A percentile compares a stretch with the other conserved stretches of the same genome.
Evolutionary conservation across 164 flowering plant species (phyloP).

Genomic region (Akebia trifoliata): DNA sequence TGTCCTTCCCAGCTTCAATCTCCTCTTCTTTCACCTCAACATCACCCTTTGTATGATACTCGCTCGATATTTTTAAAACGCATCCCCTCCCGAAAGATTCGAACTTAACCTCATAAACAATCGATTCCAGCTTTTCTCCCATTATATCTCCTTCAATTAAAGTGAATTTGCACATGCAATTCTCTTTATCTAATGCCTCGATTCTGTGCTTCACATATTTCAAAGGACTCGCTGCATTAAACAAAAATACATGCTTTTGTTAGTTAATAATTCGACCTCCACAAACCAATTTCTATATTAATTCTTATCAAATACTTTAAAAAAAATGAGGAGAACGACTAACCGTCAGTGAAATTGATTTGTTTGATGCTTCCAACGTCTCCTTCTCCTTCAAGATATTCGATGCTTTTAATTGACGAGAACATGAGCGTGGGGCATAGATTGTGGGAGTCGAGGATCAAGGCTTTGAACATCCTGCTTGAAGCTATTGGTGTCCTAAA

Average conservation of each 20-base stretch:
- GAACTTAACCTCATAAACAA: constrained; percentile 7
- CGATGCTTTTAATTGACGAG: constrained; percentile 24
- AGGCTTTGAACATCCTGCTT: constrained; percentile 1
- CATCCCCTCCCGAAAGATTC: constrained; percentile 16
- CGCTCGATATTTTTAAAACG: constrained; percentile 14
- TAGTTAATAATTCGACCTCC: not conserved
- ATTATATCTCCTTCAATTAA: constrained; percentile 21
- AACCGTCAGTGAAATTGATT: constrained; percentile 31
- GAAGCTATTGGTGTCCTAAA: not conserved
- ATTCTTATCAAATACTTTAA: not conserved
- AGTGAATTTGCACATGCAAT: constrained; percentile 19
- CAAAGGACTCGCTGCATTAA: constrained; percentile 9
- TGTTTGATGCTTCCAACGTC: constrained; percentile 31
- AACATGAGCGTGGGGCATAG: constrained; percentile 24
- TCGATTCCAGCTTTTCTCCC: constrained; percentile 12
- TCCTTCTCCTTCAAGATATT: constrained; percentile 28
- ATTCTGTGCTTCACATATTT: constrained; percentile 19
- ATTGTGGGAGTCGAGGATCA: constrained; percentile 1
- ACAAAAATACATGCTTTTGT: not conserved
- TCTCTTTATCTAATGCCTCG: constrained; percentile 20
- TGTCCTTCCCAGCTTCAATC: constrained; percentile 14
- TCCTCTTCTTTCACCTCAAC: constrained; percentile 21
- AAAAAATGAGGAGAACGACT: not conserved
- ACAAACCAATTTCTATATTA: not conserved
- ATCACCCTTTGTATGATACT: constrained; percentile 16